These are phyloP conservation scores for Aureobasidium sp. DNA, from an alignment of 2,329 filamentous ascomycete species.

Conservation along the genomic window DNA sequence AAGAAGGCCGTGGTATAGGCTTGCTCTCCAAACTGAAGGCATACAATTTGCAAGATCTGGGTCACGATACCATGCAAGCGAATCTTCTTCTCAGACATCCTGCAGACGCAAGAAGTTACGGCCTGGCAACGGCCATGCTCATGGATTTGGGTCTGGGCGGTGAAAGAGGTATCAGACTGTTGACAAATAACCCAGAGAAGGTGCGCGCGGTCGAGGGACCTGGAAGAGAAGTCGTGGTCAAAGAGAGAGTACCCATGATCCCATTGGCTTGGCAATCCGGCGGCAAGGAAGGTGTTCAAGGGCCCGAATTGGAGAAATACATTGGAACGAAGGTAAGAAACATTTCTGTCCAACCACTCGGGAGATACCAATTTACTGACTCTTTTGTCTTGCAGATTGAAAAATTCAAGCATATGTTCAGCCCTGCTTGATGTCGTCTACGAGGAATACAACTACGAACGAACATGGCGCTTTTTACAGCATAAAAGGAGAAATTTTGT, in stretches of 20 bases:
- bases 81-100: conserved; percentile 87
- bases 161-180: conserved; percentile 63
- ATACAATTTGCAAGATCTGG: conserved; percentile 94
- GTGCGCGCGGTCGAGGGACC: conserved; percentile 89
- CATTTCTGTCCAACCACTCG: not conserved
- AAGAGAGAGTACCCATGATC: conserved; percentile 89
- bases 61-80: conserved; percentile 95
- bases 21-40: conserved; percentile 94
- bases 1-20: conserved; percentile 93
- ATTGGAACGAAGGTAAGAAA: conserved; percentile 77
- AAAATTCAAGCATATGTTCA: conserved; percentile 46
- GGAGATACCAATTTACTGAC: conserved; percentile 14
- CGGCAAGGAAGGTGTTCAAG: conserved; percentile 68
- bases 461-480: not conserved
- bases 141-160: conserved; percentile 66
- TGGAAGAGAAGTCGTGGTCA: conserved; percentile 76
- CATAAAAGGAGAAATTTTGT: not conserved
- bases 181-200: conserved; percentile 98
- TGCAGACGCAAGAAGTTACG: conserved; percentile 89
- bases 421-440: conserved; percentile 6
- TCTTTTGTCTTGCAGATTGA: conserved; percentile 31
- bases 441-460: not conserved
- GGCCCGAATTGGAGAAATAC: conserved; percentile 87
- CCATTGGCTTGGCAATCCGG: conserved; percentile 84
- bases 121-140: conserved; percentile 91